Conservation (phyloP, 495 filamentous ascomycete species). For the Melanomma pulvis-pyrius region DNA sequence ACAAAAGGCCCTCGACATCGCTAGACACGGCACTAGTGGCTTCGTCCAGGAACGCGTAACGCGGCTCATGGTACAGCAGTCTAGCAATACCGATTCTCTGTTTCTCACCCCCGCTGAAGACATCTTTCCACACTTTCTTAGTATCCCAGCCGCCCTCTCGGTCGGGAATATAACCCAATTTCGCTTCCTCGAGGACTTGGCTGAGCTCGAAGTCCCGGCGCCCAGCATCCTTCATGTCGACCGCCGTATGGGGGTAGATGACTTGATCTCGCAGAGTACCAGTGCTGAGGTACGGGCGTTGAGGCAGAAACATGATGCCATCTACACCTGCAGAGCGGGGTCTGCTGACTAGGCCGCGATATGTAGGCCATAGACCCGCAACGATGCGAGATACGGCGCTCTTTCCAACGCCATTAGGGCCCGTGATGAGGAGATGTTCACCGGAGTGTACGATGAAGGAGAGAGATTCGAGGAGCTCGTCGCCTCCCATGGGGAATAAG, state of each 20-base stretch:
- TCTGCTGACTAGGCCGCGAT: slow-evolving; percentile 84
- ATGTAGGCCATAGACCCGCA: slow-evolving; percentile 94
- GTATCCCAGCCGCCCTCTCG: slow-evolving; percentile 97
- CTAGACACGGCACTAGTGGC: slow-evolving; percentile 90
- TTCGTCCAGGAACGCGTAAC: slow-evolving; percentile 93
- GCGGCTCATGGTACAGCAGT: slow-evolving; percentile 90
- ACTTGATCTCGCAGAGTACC: slow-evolving; percentile 98
- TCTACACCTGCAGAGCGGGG: slow-evolving; percentile 79
- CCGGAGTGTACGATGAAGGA: slow-evolving; percentile 85
- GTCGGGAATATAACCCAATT: slow-evolving; percentile 83
- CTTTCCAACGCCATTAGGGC: slow-evolving; percentile 94
- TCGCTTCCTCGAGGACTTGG: slow-evolving; percentile 76
- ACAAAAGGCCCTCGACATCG: slow-evolving; percentile 92
- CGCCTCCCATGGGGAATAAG: slow-evolving; percentile 81
- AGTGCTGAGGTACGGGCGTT: slow-evolving; percentile 88
- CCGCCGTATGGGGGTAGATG: slow-evolving; percentile 93
- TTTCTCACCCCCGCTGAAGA: slow-evolving; percentile 96
- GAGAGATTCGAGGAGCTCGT: slow-evolving; percentile 85
- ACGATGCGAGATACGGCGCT: slow-evolving; percentile 85
- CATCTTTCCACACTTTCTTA: slow-evolving; percentile 97
- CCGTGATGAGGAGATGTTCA: slow-evolving; percentile 92
- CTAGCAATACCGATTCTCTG: slow-evolving; percentile 90
- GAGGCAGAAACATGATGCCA: slow-evolving; percentile 97
- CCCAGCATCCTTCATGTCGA: slow-evolving; percentile 86
- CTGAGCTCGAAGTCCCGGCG: slow-evolving; percentile 74